phyloP scores from a whole-genome alignment of 2,329 filamentous ascomycete genomes.

The Monosporascus sp. region DNA sequence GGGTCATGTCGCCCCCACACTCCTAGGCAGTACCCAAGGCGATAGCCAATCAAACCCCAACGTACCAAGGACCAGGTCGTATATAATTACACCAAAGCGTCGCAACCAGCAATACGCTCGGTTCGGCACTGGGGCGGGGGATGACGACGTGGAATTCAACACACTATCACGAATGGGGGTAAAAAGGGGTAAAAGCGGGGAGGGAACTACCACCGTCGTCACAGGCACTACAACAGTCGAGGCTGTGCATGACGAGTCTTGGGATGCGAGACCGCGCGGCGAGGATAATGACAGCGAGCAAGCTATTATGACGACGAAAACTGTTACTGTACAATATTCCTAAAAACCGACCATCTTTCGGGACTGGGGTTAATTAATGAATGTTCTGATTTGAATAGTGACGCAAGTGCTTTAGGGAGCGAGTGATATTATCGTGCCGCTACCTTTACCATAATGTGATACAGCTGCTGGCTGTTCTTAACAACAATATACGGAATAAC shows the following conservation, averaged over 20 bases:
- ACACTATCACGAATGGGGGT: not conserved
- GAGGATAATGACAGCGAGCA: not conserved
- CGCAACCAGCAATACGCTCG: not conserved
- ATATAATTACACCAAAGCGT: not conserved
- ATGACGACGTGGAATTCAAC: not conserved
- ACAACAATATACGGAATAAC: too few relatives aligned
- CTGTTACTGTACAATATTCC: not conserved
- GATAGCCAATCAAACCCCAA: not conserved
- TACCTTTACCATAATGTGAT: too few relatives aligned
- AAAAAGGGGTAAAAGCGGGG: not conserved
- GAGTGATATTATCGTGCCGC: too few relatives aligned
- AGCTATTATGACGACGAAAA: slow-evolving; percentile 4
- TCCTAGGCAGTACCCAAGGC: not conserved
- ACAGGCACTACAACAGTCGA: not conserved
- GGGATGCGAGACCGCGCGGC: not conserved
- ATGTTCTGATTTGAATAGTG: too few relatives aligned
- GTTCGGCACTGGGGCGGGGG: not conserved
- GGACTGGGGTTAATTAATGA: too few relatives aligned
- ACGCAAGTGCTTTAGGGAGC: too few relatives aligned
- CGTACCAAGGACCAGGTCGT: not conserved
- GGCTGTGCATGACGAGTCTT: not conserved
- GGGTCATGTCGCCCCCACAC: slow-evolving; percentile 14
- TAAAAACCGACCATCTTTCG: too few relatives aligned
- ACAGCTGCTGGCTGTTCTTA: too few relatives aligned
- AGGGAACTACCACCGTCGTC: not conserved